phyloP scores from a whole-genome alignment of 208 protist genomes.

The Plasmodiophora brassicae region DNA sequence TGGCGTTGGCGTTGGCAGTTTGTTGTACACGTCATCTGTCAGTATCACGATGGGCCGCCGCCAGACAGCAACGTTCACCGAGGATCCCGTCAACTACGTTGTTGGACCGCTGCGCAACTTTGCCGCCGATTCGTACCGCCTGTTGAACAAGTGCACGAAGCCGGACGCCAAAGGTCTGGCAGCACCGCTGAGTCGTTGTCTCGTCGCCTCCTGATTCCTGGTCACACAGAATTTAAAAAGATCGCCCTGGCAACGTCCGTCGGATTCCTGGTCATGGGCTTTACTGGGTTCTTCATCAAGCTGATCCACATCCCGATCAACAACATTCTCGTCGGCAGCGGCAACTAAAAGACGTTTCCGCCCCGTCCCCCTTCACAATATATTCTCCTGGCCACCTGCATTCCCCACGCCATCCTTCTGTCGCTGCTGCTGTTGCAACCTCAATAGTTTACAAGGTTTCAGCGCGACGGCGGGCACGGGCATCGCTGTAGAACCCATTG shows the following conservation, averaged over 20 bases:
- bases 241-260: conserved; percentile 70
- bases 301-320: conserved; percentile 80
- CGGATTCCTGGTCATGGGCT: conserved; percentile 75
- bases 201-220: not conserved
- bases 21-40: too few species aligned
- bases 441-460: too few species aligned
- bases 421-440: too few species aligned
- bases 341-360: too few species aligned
- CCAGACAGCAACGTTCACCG: not conserved
- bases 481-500: too few species aligned
- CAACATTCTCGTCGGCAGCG: conserved; percentile 68
- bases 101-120: not conserved
- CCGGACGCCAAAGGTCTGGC: conserved; percentile 62
- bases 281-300: conserved; percentile 80
- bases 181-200: not conserved
- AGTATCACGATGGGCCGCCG: conserved; percentile 26
- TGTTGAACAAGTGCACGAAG: conserved; percentile 66
- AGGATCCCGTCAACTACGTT: conserved; percentile 16
- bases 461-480: too few species aligned
- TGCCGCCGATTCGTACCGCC: conserved; percentile 57
- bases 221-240: conserved; percentile 71
- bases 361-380: too few species aligned
- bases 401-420: too few species aligned
- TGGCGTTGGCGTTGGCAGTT: too few species aligned
- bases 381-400: too few species aligned